These are phyloP conservation scores for Agrostemma githago DNA, from an alignment of 148 eudicot genomes.

Conservation along the genomic window DNA sequence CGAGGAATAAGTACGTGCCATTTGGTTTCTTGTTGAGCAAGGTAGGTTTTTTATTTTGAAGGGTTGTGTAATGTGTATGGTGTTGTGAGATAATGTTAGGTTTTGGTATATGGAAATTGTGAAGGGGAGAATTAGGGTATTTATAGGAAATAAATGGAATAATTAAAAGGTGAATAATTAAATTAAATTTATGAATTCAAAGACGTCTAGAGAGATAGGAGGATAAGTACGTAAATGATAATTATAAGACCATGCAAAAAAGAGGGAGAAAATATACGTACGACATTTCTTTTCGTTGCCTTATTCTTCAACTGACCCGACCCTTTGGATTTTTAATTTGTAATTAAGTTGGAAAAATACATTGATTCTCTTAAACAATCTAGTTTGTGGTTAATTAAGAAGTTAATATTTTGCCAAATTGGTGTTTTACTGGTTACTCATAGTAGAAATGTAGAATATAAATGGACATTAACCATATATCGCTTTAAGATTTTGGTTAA, in stretches of 20 bases:
- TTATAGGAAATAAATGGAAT: constrained; percentile 22
- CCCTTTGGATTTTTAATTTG: neutral
- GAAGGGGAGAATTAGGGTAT: neutral
- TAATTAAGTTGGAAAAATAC: neutral
- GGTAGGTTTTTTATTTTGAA: neutral
- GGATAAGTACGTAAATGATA: neutral
- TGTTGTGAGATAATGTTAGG: neutral
- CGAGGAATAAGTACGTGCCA: constrained; percentile 11
- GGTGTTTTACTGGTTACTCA: no score
- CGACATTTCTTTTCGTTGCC: constrained; percentile 3
- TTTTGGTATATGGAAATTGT: neutral
- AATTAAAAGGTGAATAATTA: constrained; percentile 11
- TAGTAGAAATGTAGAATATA: no score
- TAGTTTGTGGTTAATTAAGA: constrained; percentile 1
- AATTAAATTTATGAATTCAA: constrained; percentile 22
- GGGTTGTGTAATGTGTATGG: no score
- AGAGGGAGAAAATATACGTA: neutral
- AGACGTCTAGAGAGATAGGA: neutral
- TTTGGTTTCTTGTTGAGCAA: neutral
- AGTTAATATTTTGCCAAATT: neutral
- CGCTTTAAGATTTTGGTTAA: no score
- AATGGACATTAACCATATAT: no score
- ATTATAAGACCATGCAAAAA: neutral
- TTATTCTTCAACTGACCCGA: neutral
- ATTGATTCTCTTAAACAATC: neutral